Evolutionary conservation across 495 filamentous ascomycete genomes (phyloP), one percentile per base, ranked within the genome.

Genomic region (Apiosordaria backusii): DNA sequence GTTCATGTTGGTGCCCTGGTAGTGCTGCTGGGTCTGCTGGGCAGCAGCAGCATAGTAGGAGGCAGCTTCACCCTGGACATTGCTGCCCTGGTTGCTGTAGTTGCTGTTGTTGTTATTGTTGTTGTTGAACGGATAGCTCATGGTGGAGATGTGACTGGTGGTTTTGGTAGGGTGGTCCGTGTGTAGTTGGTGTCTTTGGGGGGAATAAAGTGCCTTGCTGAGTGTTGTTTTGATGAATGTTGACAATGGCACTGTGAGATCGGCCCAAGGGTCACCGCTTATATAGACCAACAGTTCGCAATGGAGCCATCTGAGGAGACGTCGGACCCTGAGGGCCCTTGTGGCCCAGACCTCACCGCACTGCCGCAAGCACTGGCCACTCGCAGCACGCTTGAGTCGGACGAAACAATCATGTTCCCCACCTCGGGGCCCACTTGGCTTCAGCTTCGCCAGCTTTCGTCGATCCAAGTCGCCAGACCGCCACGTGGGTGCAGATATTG

Each of bases 31-130:
- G 55, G 22, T 67, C 50, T 66, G 54, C 61, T 71, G 64, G 13
- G 55, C 55, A 26, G 21, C 61, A 6, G 59, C 57, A 35, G 54
- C 55, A 53, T 72, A 72, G 45, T 72, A 72, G 0, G 67, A 72
- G 23, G 63, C 67, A 6, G 70, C 69, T 60, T 71, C 69, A 4
- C 69, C 71, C n/a, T 64, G 65, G 16, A 64, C 70, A 9, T 64
- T 63, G 52, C 59, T 35, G 57, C 53, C 35, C 26, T 65, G 60
- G 58, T 52, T 59, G 52, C 52, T 23, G 57, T 54, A 26, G 61
- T 68, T 63, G 52, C 18, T 58, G 15, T 50, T 54, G 50, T 67
- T 67, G 62, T 45, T n/a, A 64, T 62, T 61, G 62, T 52, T 29
- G 64, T 67, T 61, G 67, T 61, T 25, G 66, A 62, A 60, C 61